A percentile compares a stretch with the other conserved stretches of the same genome.
phyloP scores from a whole-genome alignment of 495 filamentous ascomycete species.

The Delitschia confertaspora region DNA sequence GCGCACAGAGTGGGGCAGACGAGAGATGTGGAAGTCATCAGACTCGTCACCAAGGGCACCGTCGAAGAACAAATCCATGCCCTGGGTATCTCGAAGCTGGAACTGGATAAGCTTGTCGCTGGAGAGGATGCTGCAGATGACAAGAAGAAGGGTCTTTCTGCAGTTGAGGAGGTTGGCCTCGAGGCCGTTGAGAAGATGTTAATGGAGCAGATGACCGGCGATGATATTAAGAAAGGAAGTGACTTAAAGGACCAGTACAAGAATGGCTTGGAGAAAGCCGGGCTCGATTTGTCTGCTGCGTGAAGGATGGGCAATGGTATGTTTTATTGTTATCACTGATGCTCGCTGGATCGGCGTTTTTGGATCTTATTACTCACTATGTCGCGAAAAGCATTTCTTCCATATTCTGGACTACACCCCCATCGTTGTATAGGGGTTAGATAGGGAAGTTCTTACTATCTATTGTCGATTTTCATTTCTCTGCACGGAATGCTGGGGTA shows the following conservation, averaged over 20 bases:
- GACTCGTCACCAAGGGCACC: slow-evolving; percentile 71
- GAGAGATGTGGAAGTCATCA: slow-evolving; percentile 74
- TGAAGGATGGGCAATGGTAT: too few species aligned
- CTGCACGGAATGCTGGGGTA: too few species aligned
- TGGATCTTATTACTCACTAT: too few species aligned
- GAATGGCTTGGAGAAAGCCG: slow-evolving; percentile 32
- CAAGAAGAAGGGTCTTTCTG: slow-evolving; percentile 3
- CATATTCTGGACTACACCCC: too few species aligned
- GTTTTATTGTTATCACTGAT: too few species aligned
- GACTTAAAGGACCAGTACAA: slow-evolving; percentile 34
- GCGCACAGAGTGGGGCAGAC: slow-evolving; percentile 91
- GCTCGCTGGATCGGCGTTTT: too few species aligned
- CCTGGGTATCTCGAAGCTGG: slow-evolving; percentile 82
- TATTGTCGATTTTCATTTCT: too few species aligned
- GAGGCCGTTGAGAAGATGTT: slow-evolving; percentile 55
- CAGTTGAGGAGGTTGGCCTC: slow-evolving; percentile 13
- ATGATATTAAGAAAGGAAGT: slow-evolving; percentile 7
- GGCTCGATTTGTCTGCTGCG: slow-evolving; percentile 30
- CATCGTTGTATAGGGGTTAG: too few species aligned
- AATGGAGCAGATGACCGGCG: slow-evolving; percentile 31
- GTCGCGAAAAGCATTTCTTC: too few species aligned
- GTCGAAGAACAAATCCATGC: slow-evolving; percentile 90
- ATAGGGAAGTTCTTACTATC: too few species aligned
- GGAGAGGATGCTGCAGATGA: slow-evolving; percentile 41
- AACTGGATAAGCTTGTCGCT: slow-evolving; percentile 77